Evolutionary conservation across 2,329 filamentous ascomycete genomes (phyloP), one percentile per base, ranked within the genome.

Genomic region (Colletotrichum abscissum): DNA sequence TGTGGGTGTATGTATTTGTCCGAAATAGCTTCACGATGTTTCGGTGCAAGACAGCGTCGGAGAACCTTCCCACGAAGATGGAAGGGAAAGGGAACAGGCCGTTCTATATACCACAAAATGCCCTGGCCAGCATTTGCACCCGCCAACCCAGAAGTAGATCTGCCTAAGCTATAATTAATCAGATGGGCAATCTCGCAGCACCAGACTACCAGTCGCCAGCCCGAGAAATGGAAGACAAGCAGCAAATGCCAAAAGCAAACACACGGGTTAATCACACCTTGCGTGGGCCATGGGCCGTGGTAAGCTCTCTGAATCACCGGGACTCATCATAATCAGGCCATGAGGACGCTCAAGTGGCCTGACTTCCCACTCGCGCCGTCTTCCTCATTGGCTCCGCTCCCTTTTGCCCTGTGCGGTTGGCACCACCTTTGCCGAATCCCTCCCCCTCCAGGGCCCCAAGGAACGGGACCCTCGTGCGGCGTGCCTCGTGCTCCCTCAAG

Each of bases 241-340:
- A 62, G 58, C 42, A 49, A 49, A 49, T 63, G 68, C 57, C 42
- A 49, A 49, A 49, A 69, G 68, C 57, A 54, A 42, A 57, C 42
- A 54, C 55, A 67, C 46, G 56, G 42, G 38, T 26, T 26, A 60
- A 49, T 33, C 28, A 30, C 62, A 49, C 14, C 46, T 55, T 42
- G 62, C 42, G 42, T 49, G 42, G 42, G 42, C 42, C 42, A 49
- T 49, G 42, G 42, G 19, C 42, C 42, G 42, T 49, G 19, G 42
- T 49, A 49, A 49, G 42, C 42, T 49, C 42, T 49, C 42, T 49
- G 46, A 63, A 70, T 63, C 67, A 42, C 70, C 60, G 59, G 62
- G 62, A 28, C 58, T 68, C 70, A 73, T 73, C 70, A 73, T 73
- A 71, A 73, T 73, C 71, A 73, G 71, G 60, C 71, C 71, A 73